phyloP scores from a whole-genome alignment of 148 eudicot species.

The Vaccinium myrtillus region DNA sequence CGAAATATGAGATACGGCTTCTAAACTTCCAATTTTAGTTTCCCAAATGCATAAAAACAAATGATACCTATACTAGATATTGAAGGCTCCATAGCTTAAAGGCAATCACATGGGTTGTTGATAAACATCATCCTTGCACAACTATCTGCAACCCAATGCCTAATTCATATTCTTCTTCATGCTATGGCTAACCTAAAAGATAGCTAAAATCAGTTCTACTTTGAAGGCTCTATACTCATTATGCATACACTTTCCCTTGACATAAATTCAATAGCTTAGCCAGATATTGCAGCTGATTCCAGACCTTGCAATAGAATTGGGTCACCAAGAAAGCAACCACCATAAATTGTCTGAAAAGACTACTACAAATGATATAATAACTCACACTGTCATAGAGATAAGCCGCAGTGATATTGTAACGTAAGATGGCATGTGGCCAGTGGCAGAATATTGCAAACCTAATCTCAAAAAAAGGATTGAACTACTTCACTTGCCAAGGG shows the following conservation, averaged over 20 bases:
- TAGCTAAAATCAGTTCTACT: background rate
- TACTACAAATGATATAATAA: background rate
- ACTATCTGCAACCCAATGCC: background rate
- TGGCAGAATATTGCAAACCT: slow-evolving; percentile 1
- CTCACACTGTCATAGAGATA: background rate
- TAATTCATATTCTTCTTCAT: background rate
- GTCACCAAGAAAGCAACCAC: background rate
- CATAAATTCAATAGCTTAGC: background rate
- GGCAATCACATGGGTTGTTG: slow-evolving; percentile 3
- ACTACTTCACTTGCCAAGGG: background rate
- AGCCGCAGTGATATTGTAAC: background rate
- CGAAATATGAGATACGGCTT: background rate
- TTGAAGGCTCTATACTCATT: background rate
- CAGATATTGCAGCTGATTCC: background rate
- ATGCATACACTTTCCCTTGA: background rate
- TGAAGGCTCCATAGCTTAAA: background rate
- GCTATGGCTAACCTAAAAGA: background rate
- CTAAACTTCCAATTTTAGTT: background rate
- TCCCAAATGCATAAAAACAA: background rate
- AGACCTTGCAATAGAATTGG: background rate
- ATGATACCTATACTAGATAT: background rate
- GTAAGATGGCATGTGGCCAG: background rate
- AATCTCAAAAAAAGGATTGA: slow-evolving; percentile 3
- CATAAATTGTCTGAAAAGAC: background rate
- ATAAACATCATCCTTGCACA: background rate